Evolutionary conservation across 208 protist genomes (phyloP).

Genomic region (Acanthamoeba royreba): DNA sequence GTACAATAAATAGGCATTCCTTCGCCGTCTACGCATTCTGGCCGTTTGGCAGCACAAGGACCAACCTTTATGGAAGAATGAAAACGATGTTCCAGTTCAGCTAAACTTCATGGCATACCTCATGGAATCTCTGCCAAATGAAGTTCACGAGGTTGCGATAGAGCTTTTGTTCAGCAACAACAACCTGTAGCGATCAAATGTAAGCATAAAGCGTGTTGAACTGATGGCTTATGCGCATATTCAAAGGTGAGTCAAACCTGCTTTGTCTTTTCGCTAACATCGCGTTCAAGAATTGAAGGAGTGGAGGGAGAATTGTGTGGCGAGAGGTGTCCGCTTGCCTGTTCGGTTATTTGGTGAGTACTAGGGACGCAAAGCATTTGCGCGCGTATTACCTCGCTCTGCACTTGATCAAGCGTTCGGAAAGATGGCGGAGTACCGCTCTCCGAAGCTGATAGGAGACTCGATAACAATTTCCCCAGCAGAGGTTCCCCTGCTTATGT

Average conservation of each 20-base stretch:
- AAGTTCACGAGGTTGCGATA: not conserved
- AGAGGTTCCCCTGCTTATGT: not conserved
- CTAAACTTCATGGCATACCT: not conserved
- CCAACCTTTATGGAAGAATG: not conserved
- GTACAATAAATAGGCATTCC: not conserved
- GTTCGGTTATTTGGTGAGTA: not conserved
- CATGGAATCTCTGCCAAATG: not conserved
- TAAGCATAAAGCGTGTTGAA: not conserved
- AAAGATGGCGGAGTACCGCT: not conserved
- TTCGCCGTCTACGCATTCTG: not conserved
- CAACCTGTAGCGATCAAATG: not conserved
- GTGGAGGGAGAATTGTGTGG: not conserved
- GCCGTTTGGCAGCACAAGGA: not conserved
- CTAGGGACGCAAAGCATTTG: not conserved
- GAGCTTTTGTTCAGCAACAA: not conserved
- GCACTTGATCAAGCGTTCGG: not conserved
- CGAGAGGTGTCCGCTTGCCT: not conserved
- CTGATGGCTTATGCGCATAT: not conserved
- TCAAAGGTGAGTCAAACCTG: not conserved
- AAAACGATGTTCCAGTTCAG: not conserved
- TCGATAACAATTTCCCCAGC: not conserved
- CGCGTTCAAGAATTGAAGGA: not conserved
- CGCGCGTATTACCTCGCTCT: not conserved
- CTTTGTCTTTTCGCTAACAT: not conserved
- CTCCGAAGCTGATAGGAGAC: not conserved